Conservation (phyloP, 2,329 filamentous ascomycete genomes). For the Aureobasidium musti region DNA sequence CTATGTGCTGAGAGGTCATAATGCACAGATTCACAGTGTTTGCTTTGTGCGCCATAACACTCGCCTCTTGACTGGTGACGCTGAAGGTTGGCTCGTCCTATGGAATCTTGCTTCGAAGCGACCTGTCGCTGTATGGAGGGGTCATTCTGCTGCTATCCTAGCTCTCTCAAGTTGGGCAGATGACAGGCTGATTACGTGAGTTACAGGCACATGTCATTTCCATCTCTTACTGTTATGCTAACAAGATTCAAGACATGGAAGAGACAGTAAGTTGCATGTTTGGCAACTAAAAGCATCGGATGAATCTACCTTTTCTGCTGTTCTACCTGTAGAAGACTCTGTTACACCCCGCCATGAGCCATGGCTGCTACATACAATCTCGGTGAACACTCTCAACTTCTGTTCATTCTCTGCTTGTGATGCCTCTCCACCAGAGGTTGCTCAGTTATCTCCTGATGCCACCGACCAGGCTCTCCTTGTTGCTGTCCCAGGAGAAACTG, state of each 20-base stretch:
- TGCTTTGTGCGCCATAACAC: constrained; percentile 72
- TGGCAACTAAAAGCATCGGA: constrained; percentile 71
- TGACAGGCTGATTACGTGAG: constrained; percentile 82
- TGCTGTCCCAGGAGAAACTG: constrained; percentile 66
- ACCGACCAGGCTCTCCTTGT: constrained; percentile 55
- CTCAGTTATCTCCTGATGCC: background rate
- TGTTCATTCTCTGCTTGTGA: constrained; percentile 73
- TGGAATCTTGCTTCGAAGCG: constrained; percentile 86
- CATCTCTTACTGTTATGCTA: background rate
- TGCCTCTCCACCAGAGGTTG: constrained; percentile 18
- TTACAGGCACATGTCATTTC: constrained; percentile 35
- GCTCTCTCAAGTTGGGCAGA: constrained; percentile 69
- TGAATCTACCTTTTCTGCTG: constrained; percentile 65
- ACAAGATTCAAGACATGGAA: constrained; percentile 68
- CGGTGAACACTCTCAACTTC: constrained; percentile 94
- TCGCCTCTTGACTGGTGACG: constrained; percentile 81
- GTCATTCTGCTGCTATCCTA: constrained; percentile 76
- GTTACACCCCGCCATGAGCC: constrained; percentile 61
- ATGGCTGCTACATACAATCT: constrained; percentile 80
- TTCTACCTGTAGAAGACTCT: constrained; percentile 67
- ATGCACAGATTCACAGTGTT: constrained; percentile 74
- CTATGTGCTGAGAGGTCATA: constrained; percentile 83
- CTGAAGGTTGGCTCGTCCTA: constrained; percentile 81
- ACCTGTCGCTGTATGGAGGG: constrained; percentile 80
- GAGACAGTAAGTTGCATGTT: constrained; percentile 81